A percentile compares a stretch with the other conserved stretches of the same genome.
Conservation (phyloP, 768 basidiomycete genomes). For the Boletus subcaerulescens region DNA sequence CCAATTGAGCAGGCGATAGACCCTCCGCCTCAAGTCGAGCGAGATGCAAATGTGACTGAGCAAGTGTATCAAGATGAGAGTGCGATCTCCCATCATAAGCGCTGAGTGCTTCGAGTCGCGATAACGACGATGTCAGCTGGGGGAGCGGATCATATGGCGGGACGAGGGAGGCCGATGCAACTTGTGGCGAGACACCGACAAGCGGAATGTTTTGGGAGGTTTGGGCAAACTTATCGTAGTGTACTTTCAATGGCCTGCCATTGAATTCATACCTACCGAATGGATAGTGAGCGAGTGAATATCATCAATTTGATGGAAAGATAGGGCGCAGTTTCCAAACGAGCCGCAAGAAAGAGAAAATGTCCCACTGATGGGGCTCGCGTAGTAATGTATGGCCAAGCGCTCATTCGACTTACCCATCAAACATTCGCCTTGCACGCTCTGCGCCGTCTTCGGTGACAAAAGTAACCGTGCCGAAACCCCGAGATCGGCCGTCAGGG, state of each 20-base stretch:
- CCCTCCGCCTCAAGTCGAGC: conserved; percentile 28
- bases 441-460: conserved; percentile 82
- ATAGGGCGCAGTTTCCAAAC: neutral
- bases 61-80: conserved; percentile 21
- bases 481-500: conserved; percentile 83
- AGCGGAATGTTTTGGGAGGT: conserved; percentile 27
- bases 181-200: conserved; percentile 23
- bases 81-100: conserved; percentile 22
- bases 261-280: conserved; percentile 76
- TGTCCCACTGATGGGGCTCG: neutral
- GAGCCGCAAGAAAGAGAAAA: too few species aligned
- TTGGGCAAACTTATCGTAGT: conserved; percentile 80
- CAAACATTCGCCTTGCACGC: conserved; percentile 81
- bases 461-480: conserved; percentile 91
- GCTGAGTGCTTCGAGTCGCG: conserved; percentile 23
- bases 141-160: conserved; percentile 22
- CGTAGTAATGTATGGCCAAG: neutral
- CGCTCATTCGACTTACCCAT: conserved; percentile 59
- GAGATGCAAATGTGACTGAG: conserved; percentile 24
- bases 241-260: conserved; percentile 84
- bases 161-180: conserved; percentile 10
- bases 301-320: neutral
- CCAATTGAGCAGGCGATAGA: conserved; percentile 25
- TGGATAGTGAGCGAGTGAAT: conserved; percentile 5
- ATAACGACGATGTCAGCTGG: conserved; percentile 21